Evolutionary conservation across 2,329 filamentous ascomycete species (phyloP).

Genomic region (Metarhizium sp.): DNA sequence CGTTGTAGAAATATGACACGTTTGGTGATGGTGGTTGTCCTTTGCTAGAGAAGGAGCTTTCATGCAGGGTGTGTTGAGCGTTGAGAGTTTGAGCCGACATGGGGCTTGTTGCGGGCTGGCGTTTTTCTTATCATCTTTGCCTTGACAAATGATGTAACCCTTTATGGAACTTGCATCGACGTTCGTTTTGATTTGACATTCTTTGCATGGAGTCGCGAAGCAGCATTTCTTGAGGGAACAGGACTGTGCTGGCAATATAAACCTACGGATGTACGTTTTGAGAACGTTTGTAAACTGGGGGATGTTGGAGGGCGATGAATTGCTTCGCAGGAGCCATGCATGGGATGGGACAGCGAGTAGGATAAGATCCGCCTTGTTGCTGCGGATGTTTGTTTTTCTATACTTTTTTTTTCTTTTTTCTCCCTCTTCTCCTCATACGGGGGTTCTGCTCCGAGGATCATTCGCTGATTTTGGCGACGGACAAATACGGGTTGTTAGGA

Average conservation of each 20-base stretch:
- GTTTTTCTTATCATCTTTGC: neutral
- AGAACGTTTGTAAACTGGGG: neutral
- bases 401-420: neutral
- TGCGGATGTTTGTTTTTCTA: neutral
- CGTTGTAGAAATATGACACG: constrained; percentile 17
- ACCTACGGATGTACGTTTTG: neutral
- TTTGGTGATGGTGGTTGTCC: constrained; percentile 10
- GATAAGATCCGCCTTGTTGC: neutral
- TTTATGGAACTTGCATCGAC: neutral
- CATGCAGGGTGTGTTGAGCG: neutral
- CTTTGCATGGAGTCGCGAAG: neutral
- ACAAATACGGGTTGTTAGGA: neutral
- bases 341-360: neutral
- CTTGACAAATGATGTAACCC: neutral
- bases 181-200: neutral
- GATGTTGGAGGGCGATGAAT: neutral
- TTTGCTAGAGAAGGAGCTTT: neutral
- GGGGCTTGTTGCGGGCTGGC: neutral
- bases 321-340: neutral
- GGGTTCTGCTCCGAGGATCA: neutral
- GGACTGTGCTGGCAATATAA: neutral
- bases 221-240: neutral
- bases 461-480: neutral
- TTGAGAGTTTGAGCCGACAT: neutral
- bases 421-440: neutral